Evolutionary conservation across 1,139 yeast species (phyloP), one percentile per base, ranked within the genome.

Genomic region (Neolecta irregularis): DNA sequence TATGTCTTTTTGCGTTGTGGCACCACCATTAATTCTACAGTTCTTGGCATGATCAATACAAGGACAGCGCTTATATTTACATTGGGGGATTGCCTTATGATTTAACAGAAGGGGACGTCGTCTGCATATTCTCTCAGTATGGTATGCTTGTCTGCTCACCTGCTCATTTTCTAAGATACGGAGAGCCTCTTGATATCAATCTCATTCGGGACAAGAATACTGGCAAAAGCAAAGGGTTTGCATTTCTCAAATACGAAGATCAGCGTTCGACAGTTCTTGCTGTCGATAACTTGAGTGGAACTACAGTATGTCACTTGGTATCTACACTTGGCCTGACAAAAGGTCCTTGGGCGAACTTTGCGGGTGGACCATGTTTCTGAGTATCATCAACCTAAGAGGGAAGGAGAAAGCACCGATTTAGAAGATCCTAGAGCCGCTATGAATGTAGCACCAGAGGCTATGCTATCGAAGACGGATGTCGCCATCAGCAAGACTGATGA

Each of bases 81-180:
- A 71, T 85, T 21, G 92, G 93, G 1, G 72, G 77, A n/a, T 54
- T 88, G 15, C 75, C 83, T 8, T 56, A 49, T 13, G 68, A 67
- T 32, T 52, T 83, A 28, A 69, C 70, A 6, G 93, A 79, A 48
- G 72, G 73, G 29, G 96, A 88, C 49, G 55, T 88, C 1, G 50
- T 83, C 7, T 66, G 72, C 0, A 69, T 85, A 26, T 88, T 88
- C 51, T 77, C 94, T 3, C 96, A 88, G 52, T 88, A 67, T 53
- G 13, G 12, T 7, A 5, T 12, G 8, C 7, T 12, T 9, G 18
- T n/a, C 20, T 19, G 6, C 18, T 11, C 4, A 6, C 18, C 11
- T 5, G 13, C 15, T 26, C 20, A 11, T 26, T 17, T 26, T 11
- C 6, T 12, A 15, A 28, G 31, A 12, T 28, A 28, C 22, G 98